Evolutionary conservation across 169 alveolate species (phyloP).

Genomic region (Eimeria zaria): DNA sequence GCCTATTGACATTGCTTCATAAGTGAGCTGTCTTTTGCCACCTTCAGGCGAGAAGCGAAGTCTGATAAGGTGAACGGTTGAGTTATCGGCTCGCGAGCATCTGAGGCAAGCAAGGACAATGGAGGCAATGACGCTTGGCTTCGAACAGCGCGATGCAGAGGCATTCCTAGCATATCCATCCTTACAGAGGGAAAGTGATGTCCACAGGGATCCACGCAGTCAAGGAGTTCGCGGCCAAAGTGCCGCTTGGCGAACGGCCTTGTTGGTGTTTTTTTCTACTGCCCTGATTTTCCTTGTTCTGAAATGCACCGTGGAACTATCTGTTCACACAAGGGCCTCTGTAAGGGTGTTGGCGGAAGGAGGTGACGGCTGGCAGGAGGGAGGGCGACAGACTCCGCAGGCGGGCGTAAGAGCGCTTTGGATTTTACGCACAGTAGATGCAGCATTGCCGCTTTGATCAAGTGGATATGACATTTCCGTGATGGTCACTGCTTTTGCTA

Average conservation of each 20-base stretch:
- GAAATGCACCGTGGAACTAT: not conserved
- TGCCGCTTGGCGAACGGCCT: not conserved
- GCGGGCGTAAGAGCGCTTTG: not conserved
- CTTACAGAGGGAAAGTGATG: not conserved
- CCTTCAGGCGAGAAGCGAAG: too few species aligned
- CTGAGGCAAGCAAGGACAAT: not conserved
- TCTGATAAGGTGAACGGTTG: not conserved
- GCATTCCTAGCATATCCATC: too few species aligned
- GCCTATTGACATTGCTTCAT: not conserved
- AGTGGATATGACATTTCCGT: too few species aligned
- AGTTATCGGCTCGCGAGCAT: too few species aligned
- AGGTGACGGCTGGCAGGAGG: not conserved
- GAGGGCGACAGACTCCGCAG: not conserved
- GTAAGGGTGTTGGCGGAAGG: not conserved
- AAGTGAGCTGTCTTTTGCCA: not conserved
- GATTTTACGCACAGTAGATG: not conserved
- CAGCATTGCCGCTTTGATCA: not conserved
- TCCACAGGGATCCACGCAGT: not conserved
- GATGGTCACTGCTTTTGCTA: not conserved
- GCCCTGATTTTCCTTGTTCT: not conserved
- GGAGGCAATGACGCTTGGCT: not conserved
- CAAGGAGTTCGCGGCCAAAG: not conserved
- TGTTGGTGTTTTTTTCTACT: not conserved
- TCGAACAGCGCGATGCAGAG: not conserved
- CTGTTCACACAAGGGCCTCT: not conserved